Conservation (phyloP, 306 rosid species). For the Clitoria ternatea region DNA sequence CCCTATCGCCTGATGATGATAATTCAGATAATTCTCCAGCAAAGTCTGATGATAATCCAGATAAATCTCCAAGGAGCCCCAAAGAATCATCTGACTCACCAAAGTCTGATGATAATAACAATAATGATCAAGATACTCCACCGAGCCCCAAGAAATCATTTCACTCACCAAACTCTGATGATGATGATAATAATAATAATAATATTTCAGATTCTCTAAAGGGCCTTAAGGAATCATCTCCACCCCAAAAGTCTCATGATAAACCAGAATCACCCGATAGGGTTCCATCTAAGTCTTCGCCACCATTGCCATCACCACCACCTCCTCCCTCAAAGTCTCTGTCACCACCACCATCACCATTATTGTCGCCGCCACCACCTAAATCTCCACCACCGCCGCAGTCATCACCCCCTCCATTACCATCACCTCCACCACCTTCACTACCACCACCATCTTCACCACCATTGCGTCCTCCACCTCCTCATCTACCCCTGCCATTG, state of each 20-base stretch:
- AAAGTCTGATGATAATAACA: no score
- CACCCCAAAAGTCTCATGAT: not conserved
- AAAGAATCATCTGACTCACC: no score
- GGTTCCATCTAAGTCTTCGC: not conserved
- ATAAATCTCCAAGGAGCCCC: no score
- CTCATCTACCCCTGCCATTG: not conserved
- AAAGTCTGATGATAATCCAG: no score
- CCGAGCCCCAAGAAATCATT: no score
- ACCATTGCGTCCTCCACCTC: not conserved
- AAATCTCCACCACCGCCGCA: not conserved
- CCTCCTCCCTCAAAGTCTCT: not conserved
- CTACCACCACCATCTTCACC: not conserved
- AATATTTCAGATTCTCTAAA: no score
- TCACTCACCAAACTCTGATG: no score
- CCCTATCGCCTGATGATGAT: no score
- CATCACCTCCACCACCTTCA: slow-evolving; percentile 9
- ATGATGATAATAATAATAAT: no score
- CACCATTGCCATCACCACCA: not conserved
- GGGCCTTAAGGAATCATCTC: no score
- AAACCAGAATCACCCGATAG: not conserved
- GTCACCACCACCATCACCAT: not conserved
- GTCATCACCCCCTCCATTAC: not conserved
- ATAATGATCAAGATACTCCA: no score
- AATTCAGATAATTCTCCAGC: no score
- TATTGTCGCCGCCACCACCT: not conserved